Evolutionary conservation across 192 early-diverging fungal species (phyloP).

Genomic region (Allomyces macrogynus): DNA sequence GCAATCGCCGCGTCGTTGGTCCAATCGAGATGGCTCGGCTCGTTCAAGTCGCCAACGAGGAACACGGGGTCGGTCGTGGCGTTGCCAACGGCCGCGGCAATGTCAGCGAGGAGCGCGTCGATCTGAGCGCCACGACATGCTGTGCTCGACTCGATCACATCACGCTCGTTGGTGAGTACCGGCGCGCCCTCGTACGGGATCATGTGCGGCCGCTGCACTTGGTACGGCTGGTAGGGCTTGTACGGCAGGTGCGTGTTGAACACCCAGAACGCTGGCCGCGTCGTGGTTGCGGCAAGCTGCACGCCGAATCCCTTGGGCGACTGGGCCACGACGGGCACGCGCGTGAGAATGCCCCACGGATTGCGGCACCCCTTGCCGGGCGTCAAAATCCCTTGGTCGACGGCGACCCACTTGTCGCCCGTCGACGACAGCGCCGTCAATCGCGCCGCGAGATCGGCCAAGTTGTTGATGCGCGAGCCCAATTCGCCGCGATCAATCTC

Average conservation of each 20-base stretch:
- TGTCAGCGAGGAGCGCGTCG: slow-evolving; percentile 9
- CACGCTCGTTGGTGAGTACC: slow-evolving; percentile 9
- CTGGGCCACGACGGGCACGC: slow-evolving; percentile 12
- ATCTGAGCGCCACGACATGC: slow-evolving; percentile 13
- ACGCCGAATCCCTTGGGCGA: slow-evolving; percentile 16
- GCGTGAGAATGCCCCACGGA: slow-evolving; percentile 17
- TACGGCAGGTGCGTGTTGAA: slow-evolving; percentile 19
- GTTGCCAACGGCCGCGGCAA: slow-evolving; percentile 8
- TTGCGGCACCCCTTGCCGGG: slow-evolving; percentile 8
- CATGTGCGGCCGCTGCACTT: slow-evolving; percentile 8
- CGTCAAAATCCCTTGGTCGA: slow-evolving; percentile 10
- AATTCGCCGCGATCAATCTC: not conserved
- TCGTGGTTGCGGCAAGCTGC: slow-evolving; percentile 11
- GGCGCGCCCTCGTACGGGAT: slow-evolving; percentile 15
- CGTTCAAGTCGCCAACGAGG: slow-evolving; percentile 17
- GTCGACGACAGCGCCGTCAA: not conserved
- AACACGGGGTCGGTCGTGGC: slow-evolving; percentile 13
- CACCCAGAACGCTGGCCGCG: slow-evolving; percentile 12
- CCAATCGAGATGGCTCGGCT: slow-evolving; percentile 21
- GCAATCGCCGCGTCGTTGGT: slow-evolving; percentile 9
- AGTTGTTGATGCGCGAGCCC: not conserved
- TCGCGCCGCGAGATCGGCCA: not conserved
- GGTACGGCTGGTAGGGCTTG: slow-evolving; percentile 20
- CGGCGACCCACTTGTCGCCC: slow-evolving; percentile 10
- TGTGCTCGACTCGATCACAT: slow-evolving; percentile 11